Percentiles rank a stretch among this genome's conserved stretches.
phyloP scores from a whole-genome alignment of 139 green algal genomes.

The Chlamydomonas schloesseri region DNA sequence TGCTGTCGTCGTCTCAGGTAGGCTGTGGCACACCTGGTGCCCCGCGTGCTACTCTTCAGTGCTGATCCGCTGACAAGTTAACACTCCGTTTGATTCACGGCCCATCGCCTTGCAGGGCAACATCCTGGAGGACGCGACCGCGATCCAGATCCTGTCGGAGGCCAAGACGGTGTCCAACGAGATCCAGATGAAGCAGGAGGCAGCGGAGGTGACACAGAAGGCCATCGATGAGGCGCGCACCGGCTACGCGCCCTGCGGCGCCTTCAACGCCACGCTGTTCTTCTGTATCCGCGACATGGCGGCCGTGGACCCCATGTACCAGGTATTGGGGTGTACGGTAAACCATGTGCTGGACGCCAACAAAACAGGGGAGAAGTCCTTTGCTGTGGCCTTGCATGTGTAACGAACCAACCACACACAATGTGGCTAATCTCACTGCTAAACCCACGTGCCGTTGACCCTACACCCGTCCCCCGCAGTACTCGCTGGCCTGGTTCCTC shows the following conservation, averaged over 20 bases:
- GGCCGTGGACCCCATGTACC: constrained; percentile 79
- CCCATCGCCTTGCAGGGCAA: constrained; percentile 55
- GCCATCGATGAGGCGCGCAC: constrained; percentile 68
- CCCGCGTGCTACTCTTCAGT: neutral
- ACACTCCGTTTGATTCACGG: too few species aligned
- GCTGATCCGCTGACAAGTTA: too few species aligned
- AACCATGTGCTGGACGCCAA: too few species aligned
- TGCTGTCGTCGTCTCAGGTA: constrained; percentile 72
- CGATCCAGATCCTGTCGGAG: constrained; percentile 78
- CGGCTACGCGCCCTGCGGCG: constrained; percentile 72
- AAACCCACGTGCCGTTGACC: too few species aligned
- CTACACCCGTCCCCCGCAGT: too few species aligned
- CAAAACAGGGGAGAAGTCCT: too few species aligned
- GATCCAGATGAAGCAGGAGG: constrained; percentile 75
- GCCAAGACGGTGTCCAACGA: constrained; percentile 80
- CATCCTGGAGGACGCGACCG: constrained; percentile 82
- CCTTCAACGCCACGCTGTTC: constrained; percentile 78
- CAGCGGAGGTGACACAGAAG: constrained; percentile 67
- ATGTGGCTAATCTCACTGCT: too few species aligned
- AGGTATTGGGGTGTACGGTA: too few species aligned
- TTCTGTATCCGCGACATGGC: constrained; percentile 78
- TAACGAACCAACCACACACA: too few species aligned
- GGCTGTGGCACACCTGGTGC: neutral
- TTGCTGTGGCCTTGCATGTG: too few species aligned
- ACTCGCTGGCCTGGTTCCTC: constrained; percentile 59